Evolutionary conservation across 768 basidiomycete species (phyloP), one percentile per base, ranked within the genome.

Genomic region (Leccinum pellstonianum): DNA sequence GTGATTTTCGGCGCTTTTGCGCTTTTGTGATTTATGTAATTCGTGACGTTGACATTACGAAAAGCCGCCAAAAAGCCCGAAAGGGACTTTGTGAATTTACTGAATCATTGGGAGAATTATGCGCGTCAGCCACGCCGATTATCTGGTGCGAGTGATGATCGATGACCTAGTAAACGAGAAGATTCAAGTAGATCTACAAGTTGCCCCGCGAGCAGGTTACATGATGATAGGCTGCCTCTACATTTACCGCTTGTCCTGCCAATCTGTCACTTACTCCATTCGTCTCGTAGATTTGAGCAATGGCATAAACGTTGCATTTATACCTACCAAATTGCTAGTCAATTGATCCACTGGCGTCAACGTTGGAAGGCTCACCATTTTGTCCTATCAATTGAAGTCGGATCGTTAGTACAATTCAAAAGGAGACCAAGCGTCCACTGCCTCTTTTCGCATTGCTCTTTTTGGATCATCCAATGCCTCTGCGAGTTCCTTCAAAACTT

Each of bases 391-490:
- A 52, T 29, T 5, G 9, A 29, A 31, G 48, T 46, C 27, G 9
- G 23, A 41, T 27, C 10, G 21, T 55, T 33, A 12, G 17, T 7
- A 12, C 5, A 41, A 7, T 9, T 4, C 3, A 43, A 8, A 11
- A 54, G 56, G 31, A 11, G 47, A 56, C 75, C 88, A 68, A 35
- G 93, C 88, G 65, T 93, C 87, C 3, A 98, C 97, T 2, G 95
- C 96, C 68, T 91, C 92, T 67, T 85, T 87, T 55, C 97, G 80
- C 8, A 99, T 95, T 2, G 76, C 75, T 59, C 90, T 79, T 70
- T 88, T 90, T 17, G 91, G 91, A 75, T 98, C 97, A 69, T 98
- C 97, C 51, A 98, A 73, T 4, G 82, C 84, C 61, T 81, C 84
- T 0, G 82, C 87, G 25, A 99, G 79, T 61, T 88, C 86, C 38